Conservation (phyloP, 2,329 filamentous ascomycete species). For the Fusarium robinianum region DNA sequence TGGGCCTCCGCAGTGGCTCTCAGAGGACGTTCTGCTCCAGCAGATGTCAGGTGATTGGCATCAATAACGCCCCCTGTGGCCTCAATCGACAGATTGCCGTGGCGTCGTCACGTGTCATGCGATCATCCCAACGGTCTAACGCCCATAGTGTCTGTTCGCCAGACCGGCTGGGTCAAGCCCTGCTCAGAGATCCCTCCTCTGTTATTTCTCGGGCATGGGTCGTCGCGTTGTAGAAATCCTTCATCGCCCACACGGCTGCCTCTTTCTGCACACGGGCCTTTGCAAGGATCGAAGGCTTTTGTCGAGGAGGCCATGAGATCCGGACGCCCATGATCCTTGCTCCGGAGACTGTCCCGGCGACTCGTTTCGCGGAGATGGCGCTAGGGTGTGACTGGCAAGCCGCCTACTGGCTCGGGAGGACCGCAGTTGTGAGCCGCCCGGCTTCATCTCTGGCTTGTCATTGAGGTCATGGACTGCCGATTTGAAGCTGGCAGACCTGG, state of each 20-base stretch:
- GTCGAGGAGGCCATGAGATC: conserved; percentile 18
- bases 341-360: conserved; percentile 23
- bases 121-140: conserved; percentile 16
- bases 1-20: conserved; percentile 7
- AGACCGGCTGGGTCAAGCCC: conserved; percentile 8
- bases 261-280: conserved; percentile 17
- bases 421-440: conserved; percentile 27
- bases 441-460: conserved; percentile 7
- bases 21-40: conserved; percentile 6
- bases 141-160: too few relatives aligned
- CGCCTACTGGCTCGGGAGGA: conserved; percentile 13
- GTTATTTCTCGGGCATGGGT: conserved; percentile 12
- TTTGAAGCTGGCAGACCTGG: too few relatives aligned
- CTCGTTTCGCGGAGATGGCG: conserved; percentile 20
- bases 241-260: conserved; percentile 6
- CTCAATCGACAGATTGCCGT: conserved; percentile 15
- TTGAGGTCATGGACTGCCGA: not conserved
- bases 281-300: conserved; percentile 10
- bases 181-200: conserved; percentile 9
- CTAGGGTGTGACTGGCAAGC: conserved; percentile 15
- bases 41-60: conserved; percentile 13
- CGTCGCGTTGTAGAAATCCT: conserved; percentile 12
- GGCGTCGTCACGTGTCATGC: conserved; percentile 24
- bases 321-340: conserved; percentile 17
- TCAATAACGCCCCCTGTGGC: conserved; percentile 6